Conservation (phyloP, 1,284 basidiomycete species). For the Porogramme epimiltina region DNA sequence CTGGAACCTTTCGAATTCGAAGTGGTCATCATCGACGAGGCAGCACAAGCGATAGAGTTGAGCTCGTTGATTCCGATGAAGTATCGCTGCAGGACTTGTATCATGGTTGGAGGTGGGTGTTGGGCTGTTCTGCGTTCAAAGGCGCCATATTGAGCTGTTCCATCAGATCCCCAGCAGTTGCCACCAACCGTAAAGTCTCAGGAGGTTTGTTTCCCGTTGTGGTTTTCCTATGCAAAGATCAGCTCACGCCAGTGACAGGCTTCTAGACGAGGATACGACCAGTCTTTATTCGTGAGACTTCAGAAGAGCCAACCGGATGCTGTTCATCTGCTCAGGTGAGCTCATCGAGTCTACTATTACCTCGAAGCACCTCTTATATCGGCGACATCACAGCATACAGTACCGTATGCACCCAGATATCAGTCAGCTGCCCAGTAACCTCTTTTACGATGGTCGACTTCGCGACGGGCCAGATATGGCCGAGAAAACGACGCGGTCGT, state of each 20-base stretch:
- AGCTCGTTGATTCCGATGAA: conserved; percentile 97
- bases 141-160: background rate
- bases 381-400: conserved; percentile 71
- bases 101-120: conserved; percentile 90
- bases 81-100: conserved; percentile 83
- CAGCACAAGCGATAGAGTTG: conserved; percentile 95
- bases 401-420: conserved; percentile 99
- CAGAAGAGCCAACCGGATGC: conserved; percentile 78
- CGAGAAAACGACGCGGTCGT: conserved; percentile 78
- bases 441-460: conserved; percentile 87
- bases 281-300: conserved; percentile 93
- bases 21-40: conserved; percentile 97
- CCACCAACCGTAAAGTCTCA: conserved; percentile 95
- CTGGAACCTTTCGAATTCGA: conserved; percentile 89
- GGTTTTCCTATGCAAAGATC: background rate
- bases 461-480: conserved; percentile 92
- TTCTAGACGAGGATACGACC: conserved; percentile 80
- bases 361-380: conserved; percentile 7
- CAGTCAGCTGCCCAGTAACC: conserved; percentile 83
- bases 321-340: conserved; percentile 89
- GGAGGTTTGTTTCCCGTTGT: conserved; percentile 53
- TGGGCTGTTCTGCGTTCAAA: background rate
- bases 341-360: background rate
- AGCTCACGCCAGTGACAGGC: conserved; percentile 48
- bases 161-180: conserved; percentile 90